phyloP scores from a whole-genome alignment of 225 moss, liverwort and hornwort species.

The Marchantia polymorpha region DNA sequence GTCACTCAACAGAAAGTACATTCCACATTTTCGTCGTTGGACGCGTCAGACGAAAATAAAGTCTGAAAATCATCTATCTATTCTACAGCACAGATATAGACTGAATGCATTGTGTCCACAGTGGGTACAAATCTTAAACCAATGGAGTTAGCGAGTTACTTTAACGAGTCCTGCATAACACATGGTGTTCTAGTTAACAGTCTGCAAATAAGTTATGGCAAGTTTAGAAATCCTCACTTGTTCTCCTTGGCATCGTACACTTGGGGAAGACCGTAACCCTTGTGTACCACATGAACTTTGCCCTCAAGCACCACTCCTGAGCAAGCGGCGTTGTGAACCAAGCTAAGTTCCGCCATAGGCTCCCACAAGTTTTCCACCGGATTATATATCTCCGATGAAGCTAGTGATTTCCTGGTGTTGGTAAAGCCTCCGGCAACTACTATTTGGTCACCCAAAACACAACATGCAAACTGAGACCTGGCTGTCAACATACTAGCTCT shows the following conservation, averaged over 20 bases:
- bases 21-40: too few relatives aligned
- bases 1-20: neutral
- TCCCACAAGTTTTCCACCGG: constrained; percentile 63
- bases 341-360: constrained; percentile 52
- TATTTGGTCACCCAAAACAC: constrained; percentile 56
- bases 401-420: constrained; percentile 49
- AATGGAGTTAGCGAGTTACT: neutral
- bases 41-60: too few relatives aligned
- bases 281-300: constrained; percentile 78
- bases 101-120: too few relatives aligned
- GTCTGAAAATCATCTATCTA: too few relatives aligned
- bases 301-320: constrained; percentile 72
- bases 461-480: constrained; percentile 81
- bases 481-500: constrained; percentile 68
- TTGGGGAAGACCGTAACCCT: constrained; percentile 59
- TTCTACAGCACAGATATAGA: too few relatives aligned
- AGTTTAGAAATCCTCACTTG: constrained; percentile 33
- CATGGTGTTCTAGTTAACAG: too few relatives aligned
- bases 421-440: constrained; percentile 85
- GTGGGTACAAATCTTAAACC: too few relatives aligned
- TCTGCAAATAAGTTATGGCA: too few relatives aligned
- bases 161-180: neutral
- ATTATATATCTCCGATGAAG: constrained; percentile 60
- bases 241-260: constrained; percentile 63
- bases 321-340: constrained; percentile 53